Conservation (phyloP, 306 rosid species). For the Geum urbanum region DNA sequence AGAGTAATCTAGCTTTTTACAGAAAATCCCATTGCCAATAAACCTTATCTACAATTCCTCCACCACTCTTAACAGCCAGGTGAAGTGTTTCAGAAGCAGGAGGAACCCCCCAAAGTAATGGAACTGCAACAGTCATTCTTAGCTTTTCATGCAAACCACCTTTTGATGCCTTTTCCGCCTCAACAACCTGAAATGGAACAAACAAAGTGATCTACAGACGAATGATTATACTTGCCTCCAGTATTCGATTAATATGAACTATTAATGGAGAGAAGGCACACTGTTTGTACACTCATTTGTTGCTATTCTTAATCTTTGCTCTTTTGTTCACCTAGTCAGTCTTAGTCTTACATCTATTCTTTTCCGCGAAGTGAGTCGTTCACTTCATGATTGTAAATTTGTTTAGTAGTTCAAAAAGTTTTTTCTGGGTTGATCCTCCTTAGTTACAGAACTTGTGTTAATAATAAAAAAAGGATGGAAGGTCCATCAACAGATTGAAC, state of each 20-base stretch:
- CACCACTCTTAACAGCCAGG: constrained; percentile 95
- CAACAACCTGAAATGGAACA: constrained; percentile 55
- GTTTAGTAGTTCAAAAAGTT: background rate
- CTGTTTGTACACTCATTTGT: background rate
- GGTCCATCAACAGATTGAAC: background rate
- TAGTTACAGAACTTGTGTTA: background rate
- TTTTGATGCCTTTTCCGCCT: constrained; percentile 79
- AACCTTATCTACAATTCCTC: constrained; percentile 94
- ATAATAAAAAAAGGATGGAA: background rate
- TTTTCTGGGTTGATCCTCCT: background rate
- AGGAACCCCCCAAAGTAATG: constrained; percentile 97
- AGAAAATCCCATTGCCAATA: constrained; percentile 96
- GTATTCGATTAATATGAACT: background rate
- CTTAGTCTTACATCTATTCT: background rate
- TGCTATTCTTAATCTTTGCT: background rate
- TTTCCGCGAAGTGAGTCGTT: background rate
- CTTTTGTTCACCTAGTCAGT: no score
- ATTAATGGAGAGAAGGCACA: background rate
- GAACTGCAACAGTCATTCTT: constrained; percentile 97
- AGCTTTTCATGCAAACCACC: constrained; percentile 90
- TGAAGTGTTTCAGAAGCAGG: constrained; percentile 95
- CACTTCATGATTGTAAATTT: background rate
- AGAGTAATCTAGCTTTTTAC: constrained; percentile 38
- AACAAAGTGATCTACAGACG: background rate
- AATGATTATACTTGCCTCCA: background rate